Conservation (phyloP, 768 basidiomycete genomes). For the Russula sp. region DNA sequence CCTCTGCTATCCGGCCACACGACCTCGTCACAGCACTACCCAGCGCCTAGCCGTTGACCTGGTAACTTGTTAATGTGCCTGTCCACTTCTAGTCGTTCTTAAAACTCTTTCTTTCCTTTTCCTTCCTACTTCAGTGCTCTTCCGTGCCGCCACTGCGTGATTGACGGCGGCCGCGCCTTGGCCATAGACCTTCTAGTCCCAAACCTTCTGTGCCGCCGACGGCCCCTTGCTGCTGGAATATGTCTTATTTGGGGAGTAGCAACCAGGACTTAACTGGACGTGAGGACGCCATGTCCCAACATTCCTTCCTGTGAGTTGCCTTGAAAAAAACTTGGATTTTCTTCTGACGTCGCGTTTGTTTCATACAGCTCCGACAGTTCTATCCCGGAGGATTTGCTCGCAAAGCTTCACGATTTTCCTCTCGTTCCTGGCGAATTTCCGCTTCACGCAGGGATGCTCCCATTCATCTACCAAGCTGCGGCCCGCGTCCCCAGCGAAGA, state of each 20-base stretch:
- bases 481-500: not conserved
- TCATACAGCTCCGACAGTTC: conserved; percentile 9
- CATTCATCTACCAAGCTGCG: not conserved
- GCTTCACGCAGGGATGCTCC: not conserved
- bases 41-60: conserved; percentile 2
- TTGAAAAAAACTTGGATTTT: not conserved
- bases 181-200: not conserved
- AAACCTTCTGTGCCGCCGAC: not conserved
- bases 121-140: not conserved
- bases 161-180: not conserved
- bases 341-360: not conserved
- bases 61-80: conserved; percentile 1
- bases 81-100: not conserved
- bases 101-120: not conserved
- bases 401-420: conserved; percentile 5
- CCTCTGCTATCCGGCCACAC: not conserved
- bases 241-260: not conserved
- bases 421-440: not conserved
- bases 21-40: no score
- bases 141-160: not conserved
- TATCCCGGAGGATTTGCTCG: conserved; percentile 1
- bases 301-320: not conserved
- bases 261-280: not conserved
- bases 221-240: not conserved
- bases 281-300: not conserved